phyloP scores from a whole-genome alignment of 495 filamentous ascomycete species.

The Hypoxylon rickii region DNA sequence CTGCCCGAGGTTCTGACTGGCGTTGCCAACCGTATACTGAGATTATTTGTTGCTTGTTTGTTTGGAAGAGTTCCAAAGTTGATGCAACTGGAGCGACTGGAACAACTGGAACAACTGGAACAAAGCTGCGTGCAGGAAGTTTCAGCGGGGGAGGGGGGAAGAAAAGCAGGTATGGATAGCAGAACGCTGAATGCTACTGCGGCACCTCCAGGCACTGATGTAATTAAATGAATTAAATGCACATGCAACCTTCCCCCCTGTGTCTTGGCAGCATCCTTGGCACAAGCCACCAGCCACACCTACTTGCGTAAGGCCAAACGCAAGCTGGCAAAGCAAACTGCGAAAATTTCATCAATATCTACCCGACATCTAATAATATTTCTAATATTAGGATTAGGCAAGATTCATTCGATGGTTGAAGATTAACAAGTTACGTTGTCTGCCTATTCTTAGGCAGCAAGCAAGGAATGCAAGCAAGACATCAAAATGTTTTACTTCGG shows the following conservation, averaged over 20 bases:
- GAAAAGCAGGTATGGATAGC: too few relatives aligned
- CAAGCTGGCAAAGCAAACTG: too few relatives aligned
- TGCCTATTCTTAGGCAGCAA: too few relatives aligned
- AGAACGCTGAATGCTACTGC: conserved; percentile 16
- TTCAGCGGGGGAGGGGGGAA: conserved; percentile 39
- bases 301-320: conserved; percentile 43
- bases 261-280: conserved; percentile 27
- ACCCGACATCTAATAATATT: background rate
- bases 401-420: too few relatives aligned
- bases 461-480: too few relatives aligned
- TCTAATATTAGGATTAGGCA: too few relatives aligned
- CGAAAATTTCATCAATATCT: too few relatives aligned
- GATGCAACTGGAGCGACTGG: too few relatives aligned
- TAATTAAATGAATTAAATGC: conserved; percentile 24
- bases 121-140: conserved; percentile 24
- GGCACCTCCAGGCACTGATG: conserved; percentile 35
- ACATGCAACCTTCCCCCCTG: background rate
- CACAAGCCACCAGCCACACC: conserved; percentile 39
- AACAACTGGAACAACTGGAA: conserved; percentile 17
- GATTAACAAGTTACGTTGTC: too few relatives aligned
- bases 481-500: too few relatives aligned
- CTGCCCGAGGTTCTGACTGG: conserved; percentile 8
- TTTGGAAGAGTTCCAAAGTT: too few relatives aligned
- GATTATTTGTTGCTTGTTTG: conserved; percentile 23
- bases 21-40: conserved; percentile 8